Conservation (phyloP, 2,329 filamentous ascomycete genomes). For the Neurospora sp. region DNA sequence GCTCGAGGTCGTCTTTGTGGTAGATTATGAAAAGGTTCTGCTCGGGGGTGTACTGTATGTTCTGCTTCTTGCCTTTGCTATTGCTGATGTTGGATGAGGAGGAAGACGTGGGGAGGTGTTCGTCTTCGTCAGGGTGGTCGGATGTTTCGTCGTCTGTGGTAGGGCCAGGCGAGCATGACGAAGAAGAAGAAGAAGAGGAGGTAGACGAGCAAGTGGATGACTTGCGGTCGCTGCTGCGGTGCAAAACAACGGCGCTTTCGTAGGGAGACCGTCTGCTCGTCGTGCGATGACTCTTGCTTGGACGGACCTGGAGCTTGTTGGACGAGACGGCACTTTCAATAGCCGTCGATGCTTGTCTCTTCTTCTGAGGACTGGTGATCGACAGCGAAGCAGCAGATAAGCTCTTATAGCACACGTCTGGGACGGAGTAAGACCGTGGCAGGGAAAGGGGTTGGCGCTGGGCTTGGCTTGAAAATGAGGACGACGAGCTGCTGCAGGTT, state of each 20-base stretch:
- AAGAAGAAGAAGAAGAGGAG: not conserved
- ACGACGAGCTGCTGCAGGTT: not conserved
- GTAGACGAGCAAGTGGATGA: not conserved
- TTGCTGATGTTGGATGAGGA: not conserved
- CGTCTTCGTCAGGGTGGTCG: not conserved
- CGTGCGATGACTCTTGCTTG: not conserved
- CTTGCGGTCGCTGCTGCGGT: not conserved
- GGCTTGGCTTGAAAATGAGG: not conserved
- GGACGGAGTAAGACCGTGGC: not conserved
- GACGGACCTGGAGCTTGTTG: not conserved
- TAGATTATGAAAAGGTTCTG: conserved; percentile 16
- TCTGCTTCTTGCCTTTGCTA: conserved; percentile 10
- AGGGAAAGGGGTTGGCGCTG: not conserved
- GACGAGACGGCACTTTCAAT: not conserved
- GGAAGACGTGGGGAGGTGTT: not conserved
- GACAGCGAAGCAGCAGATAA: not conserved
- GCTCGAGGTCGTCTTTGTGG: conserved; percentile 11
- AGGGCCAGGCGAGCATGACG: not conserved
- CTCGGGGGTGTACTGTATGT: conserved; percentile 10
- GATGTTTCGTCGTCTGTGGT: not conserved
- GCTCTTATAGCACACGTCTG: not conserved
- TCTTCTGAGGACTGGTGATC: not conserved
- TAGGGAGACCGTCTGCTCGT: not conserved
- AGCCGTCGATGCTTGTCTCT: not conserved
- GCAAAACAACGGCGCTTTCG: not conserved